phyloP scores from a whole-genome alignment of 2,329 filamentous ascomycete species.

The Venturia pyrina region DNA sequence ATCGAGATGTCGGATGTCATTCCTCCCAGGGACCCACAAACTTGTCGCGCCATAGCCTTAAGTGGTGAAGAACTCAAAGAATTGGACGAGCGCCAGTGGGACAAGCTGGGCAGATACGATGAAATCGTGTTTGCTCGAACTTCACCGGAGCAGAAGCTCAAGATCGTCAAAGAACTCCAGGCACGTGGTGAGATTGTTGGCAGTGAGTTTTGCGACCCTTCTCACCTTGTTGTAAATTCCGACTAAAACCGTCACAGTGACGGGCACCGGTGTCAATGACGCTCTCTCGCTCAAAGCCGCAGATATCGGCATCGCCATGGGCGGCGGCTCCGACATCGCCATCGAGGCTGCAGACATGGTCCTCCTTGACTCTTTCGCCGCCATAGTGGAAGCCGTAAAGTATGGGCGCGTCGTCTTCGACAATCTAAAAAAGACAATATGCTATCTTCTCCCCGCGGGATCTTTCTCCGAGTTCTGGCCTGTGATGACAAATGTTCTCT shows the following conservation, averaged over 20 bases:
- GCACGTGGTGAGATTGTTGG: slow-evolving; percentile 46
- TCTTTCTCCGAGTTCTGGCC: slow-evolving; percentile 70
- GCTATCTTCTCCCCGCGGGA: slow-evolving; percentile 64
- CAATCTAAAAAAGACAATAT: slow-evolving; percentile 67
- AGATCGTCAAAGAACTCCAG: slow-evolving; percentile 69
- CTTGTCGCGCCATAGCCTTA: background rate
- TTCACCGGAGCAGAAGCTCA: slow-evolving; percentile 68
- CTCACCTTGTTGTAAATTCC: slow-evolving; percentile 13
- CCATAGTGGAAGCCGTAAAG: slow-evolving; percentile 60
- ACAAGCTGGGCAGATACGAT: slow-evolving; percentile 51
- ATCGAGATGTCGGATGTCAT: slow-evolving; percentile 32
- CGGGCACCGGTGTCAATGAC: slow-evolving; percentile 40
- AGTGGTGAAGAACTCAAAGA: slow-evolving; percentile 45
- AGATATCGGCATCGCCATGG: slow-evolving; percentile 51
- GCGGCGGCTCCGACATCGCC: slow-evolving; percentile 47
- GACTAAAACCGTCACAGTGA: slow-evolving; percentile 23
- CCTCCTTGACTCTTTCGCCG: slow-evolving; percentile 58
- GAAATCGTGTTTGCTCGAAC: slow-evolving; percentile 70
- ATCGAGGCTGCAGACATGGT: slow-evolving; percentile 55
- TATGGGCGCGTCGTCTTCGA: slow-evolving; percentile 68
- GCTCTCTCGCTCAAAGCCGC: slow-evolving; percentile 47
- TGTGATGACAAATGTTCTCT: slow-evolving; percentile 60
- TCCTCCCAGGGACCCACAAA: background rate
- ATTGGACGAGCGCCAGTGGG: slow-evolving; percentile 61
- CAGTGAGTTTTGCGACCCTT: slow-evolving; percentile 16